Base-by-base conservation (phyloP, 164 flowering plant genomes). In the Umbellularia californica region DNA sequence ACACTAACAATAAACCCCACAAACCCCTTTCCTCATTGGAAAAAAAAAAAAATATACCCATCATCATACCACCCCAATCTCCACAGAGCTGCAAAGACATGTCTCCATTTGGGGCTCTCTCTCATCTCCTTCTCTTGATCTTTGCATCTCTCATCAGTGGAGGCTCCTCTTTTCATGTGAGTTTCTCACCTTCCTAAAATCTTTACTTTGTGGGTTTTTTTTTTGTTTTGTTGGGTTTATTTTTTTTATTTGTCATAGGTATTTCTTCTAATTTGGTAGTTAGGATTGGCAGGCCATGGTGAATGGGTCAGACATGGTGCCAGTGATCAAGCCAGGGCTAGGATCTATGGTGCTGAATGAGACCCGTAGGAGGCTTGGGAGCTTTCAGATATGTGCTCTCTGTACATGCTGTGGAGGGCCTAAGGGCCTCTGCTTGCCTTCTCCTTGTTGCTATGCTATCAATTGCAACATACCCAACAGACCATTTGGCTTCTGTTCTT, bases 391-490 rank as follows among this genome's bases (percentile, higher is more conserved):
- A 76, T 94, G 98, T 81, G 88, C 94, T 14, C 82, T 86, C 0
- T 94, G 98, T 72, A 92, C 95, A 75, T 94, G 98, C 83, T 94
- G 98, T 83, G 95, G 95, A n/a, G 93, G 95, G 2, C 85, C 90
- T 7, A 90, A 81, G 74, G 86, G 88, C 17, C 77, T 87, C 17
- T 94, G 97, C 75, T 71, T 94, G 79, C 87, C 91, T 41, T 88
- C 96, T 69, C 97, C 98, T 71, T 94, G 98, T 80, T 94, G 98
- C 85, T 94, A 92, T 82, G 87, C 95, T 25, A 94, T 94, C 84
- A 92, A 90, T 74, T 94, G 98, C 91, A 92, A 92, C 84, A 90
- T 94, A 9, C 98, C 97, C 64, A 90, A 94, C 84, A 86, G 91
- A 77, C 98, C 98, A 58, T 94, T 94, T 87, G 98, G 97, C 11